Evolutionary conservation across 2,329 filamentous ascomycete genomes (phyloP).

Genomic region (Pyrenophora teres): DNA sequence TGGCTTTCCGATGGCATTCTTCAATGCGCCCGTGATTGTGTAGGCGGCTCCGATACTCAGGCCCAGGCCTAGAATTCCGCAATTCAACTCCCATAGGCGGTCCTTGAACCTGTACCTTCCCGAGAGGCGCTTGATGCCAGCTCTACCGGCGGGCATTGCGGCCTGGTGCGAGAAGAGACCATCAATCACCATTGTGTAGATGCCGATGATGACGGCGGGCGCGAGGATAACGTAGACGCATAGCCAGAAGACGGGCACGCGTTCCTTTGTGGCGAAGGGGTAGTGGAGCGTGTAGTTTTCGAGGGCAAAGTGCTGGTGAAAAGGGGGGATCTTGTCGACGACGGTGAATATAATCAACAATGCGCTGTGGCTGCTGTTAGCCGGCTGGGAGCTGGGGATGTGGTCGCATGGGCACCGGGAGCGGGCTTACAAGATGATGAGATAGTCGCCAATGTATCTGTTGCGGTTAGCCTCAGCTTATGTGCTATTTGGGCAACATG

Average conservation of each 20-base stretch:
- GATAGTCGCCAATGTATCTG: constrained; percentile 64
- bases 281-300: constrained; percentile 63
- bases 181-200: constrained; percentile 63
- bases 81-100: constrained; percentile 66
- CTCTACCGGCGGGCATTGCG: constrained; percentile 31
- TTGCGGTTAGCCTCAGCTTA: constrained; percentile 23
- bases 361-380: constrained; percentile 45
- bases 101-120: constrained; percentile 59
- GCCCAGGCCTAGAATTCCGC: constrained; percentile 61
- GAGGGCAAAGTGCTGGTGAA: constrained; percentile 63
- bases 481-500: neutral
- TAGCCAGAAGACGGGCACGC: constrained; percentile 57
- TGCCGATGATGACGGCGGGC: constrained; percentile 57
- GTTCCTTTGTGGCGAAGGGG: constrained; percentile 61
- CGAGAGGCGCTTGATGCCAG: constrained; percentile 44
- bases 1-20: constrained; percentile 64
- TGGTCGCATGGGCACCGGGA: constrained; percentile 38
- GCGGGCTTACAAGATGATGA: constrained; percentile 59
- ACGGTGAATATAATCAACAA: constrained; percentile 58
- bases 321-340: constrained; percentile 60
- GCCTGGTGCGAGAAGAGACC: constrained; percentile 60
- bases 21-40: constrained; percentile 61
- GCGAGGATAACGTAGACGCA: constrained; percentile 56
- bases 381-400: constrained; percentile 29
- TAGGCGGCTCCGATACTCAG: constrained; percentile 61